Evolutionary conservation across 2,329 filamentous ascomycete species (phyloP), one percentile per base, ranked within the genome.

Genomic region (Aspergillus arachidicola): DNA sequence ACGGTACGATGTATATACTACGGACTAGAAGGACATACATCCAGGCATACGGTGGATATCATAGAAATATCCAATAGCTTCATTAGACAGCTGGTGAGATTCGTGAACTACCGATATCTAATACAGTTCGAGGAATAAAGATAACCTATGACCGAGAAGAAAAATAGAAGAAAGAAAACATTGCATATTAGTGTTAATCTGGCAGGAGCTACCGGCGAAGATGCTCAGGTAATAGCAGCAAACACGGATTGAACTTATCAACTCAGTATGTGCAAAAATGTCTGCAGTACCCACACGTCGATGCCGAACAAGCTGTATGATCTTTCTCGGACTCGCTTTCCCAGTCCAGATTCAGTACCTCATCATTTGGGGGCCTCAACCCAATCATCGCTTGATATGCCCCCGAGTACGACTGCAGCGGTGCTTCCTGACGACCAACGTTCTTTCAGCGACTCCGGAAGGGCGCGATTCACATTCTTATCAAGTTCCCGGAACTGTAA

Each of bases 301-400:
- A 53, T 6, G 57, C 59, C 21, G 56, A 64, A 36, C 59, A 61
- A 4, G 59, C 62, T 4, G 59, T 64, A 51, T 59, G 58, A 38
- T 64, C 56, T 50, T 60, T 43, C 32, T 60, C 62, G 28, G 58
- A 48, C 14, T 55, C 54, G 12, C 30, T 28, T 19, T 19, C n/a
- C 46, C 46, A 28, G 11, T 43, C 38, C 38, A n/a, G 19, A n/a
- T 9, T n/a, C 19, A 43, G 7, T 4, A 7, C 12, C 16, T 43
- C 38, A 7, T 43, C 19, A 43, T 43, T n/a, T n/a, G n/a, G 10
- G 10, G n/a, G n/a, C 1, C 38, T n/a, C n/a, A n/a, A 9, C 14
- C 38, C 1, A 7, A 41, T 41, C 16, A 41, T 41, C 38, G 14
- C 38, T 41, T 16, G 38, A n/a, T 5, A n/a, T 16, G n/a, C 10